Conservation (phyloP, 805 yeast genomes). For the Kluyveromyces nonfermentans region DNA sequence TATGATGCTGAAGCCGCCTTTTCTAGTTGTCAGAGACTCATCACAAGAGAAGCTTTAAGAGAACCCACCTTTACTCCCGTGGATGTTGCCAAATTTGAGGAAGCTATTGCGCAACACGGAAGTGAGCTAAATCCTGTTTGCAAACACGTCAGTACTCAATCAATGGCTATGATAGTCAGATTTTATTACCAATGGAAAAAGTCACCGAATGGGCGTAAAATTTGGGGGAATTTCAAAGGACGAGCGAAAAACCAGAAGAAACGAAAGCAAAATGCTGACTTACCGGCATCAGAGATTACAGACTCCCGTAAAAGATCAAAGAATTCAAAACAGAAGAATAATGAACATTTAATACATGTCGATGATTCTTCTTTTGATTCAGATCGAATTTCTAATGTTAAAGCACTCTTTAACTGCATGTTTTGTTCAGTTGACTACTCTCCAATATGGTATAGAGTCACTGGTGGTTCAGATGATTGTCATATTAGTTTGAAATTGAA, state of each 20-base stretch:
- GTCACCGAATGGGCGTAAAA: slow-evolving; percentile 58
- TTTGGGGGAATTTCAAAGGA: slow-evolving; percentile 80
- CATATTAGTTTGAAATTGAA: slow-evolving; percentile 15
- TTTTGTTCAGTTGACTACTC: slow-evolving; percentile 46
- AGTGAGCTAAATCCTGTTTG: slow-evolving; percentile 69
- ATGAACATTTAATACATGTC: slow-evolving; percentile 23
- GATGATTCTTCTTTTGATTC: slow-evolving; percentile 55
- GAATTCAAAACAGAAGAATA: slow-evolving; percentile 15
- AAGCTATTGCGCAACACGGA: slow-evolving; percentile 62
- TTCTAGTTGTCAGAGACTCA: slow-evolving; percentile 30
- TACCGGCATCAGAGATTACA: background rate
- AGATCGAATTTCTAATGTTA: slow-evolving; percentile 35
- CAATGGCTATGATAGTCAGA: slow-evolving; percentile 71
- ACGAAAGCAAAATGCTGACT: slow-evolving; percentile 7
- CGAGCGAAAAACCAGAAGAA: slow-evolving; percentile 47
- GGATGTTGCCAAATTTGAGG: slow-evolving; percentile 64
- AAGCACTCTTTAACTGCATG: slow-evolving; percentile 50
- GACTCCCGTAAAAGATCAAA: background rate
- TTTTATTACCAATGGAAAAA: slow-evolving; percentile 91
- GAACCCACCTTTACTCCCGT: slow-evolving; percentile 69
- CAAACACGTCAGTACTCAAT: slow-evolving; percentile 62
- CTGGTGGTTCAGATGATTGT: slow-evolving; percentile 27
- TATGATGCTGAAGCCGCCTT: slow-evolving; percentile 48
- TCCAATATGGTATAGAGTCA: slow-evolving; percentile 29
- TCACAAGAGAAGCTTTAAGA: slow-evolving; percentile 49